Conservation (phyloP, 495 filamentous ascomycete genomes). For the Entonaema liquescens region DNA sequence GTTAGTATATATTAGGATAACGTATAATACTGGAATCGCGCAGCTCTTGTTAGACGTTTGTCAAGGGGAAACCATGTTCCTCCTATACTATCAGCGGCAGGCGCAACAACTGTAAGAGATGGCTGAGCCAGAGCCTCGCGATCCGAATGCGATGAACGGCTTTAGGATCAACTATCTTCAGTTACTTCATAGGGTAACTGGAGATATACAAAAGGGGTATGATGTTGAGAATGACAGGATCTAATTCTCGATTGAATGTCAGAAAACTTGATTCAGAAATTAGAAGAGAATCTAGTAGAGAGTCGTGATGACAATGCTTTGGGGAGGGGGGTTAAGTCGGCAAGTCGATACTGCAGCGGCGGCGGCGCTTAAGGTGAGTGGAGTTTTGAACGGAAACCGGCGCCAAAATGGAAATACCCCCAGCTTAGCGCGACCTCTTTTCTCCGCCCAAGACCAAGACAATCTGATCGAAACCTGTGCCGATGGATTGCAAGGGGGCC, state of each 20-base stretch:
- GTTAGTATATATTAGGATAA: constrained; percentile 39
- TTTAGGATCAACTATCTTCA: constrained; percentile 24
- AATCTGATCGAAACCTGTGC: constrained; percentile 42
- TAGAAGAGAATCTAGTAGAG: constrained; percentile 24
- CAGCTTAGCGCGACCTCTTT: constrained; percentile 24
- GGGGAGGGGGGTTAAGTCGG: constrained; percentile 21
- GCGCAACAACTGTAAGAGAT: constrained; percentile 16
- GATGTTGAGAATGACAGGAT: constrained; percentile 16
- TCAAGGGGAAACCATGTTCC: constrained; percentile 41
- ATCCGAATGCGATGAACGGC: constrained; percentile 25
- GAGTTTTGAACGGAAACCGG: constrained; percentile 25
- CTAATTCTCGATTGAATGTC: constrained; percentile 23
- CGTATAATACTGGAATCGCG: constrained; percentile 30
- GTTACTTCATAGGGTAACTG: constrained; percentile 7
- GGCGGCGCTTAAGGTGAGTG: constrained; percentile 43
- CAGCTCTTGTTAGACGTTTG: constrained; percentile 25
- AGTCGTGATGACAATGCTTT: constrained; percentile 22
- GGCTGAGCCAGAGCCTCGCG: constrained; percentile 32
- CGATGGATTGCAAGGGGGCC: constrained; percentile 40
- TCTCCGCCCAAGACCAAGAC: constrained; percentile 20
- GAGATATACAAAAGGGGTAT: constrained; percentile 2
- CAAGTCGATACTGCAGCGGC: constrained; percentile 30
- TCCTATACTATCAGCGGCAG: constrained; percentile 10
- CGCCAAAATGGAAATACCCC: constrained; percentile 44
- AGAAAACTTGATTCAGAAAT: constrained; percentile 27